These are phyloP conservation scores for Melanogaster broomeanus DNA, from an alignment of 768 basidiomycete species.

Conservation along the genomic window DNA sequence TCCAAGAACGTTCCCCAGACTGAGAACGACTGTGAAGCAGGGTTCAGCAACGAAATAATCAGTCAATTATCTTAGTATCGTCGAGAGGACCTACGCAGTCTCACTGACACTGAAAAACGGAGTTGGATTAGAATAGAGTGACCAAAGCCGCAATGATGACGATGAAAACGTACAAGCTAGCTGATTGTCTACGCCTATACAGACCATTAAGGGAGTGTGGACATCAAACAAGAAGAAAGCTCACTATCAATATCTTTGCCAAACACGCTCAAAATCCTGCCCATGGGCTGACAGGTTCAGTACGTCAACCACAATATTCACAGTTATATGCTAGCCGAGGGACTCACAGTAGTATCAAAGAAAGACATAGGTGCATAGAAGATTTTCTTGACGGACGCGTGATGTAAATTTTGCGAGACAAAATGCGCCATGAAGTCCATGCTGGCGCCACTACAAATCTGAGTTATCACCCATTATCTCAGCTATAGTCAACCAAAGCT, in stretches of 20 bases:
- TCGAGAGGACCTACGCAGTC: constrained; percentile 42
- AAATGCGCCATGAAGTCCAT: constrained; percentile 59
- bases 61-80: too few species aligned
- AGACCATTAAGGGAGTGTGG: not conserved
- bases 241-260: constrained; percentile 68
- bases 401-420: constrained; percentile 65
- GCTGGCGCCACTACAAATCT: constrained; percentile 43
- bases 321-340: not conserved
- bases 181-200: constrained; percentile 51
- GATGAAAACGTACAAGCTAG: constrained; percentile 46
- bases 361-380: constrained; percentile 77
- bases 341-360: constrained; percentile 67
- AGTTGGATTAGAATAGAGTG: not conserved
- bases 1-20: constrained; percentile 51
- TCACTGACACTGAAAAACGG: constrained; percentile 47
- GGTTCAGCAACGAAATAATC: not conserved
- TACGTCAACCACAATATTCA: not conserved
- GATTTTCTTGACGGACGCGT: constrained; percentile 52
- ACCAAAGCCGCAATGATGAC: not conserved
- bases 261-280: constrained; percentile 61
- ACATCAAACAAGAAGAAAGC: constrained; percentile 1
- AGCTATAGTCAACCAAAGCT: not conserved
- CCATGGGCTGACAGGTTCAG: constrained; percentile 44
- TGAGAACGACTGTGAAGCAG: constrained; percentile 44
- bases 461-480: not conserved